Evolutionary conservation across 257 asterid species (phyloP).

Genomic region (Thymus quinquecostatus): DNA sequence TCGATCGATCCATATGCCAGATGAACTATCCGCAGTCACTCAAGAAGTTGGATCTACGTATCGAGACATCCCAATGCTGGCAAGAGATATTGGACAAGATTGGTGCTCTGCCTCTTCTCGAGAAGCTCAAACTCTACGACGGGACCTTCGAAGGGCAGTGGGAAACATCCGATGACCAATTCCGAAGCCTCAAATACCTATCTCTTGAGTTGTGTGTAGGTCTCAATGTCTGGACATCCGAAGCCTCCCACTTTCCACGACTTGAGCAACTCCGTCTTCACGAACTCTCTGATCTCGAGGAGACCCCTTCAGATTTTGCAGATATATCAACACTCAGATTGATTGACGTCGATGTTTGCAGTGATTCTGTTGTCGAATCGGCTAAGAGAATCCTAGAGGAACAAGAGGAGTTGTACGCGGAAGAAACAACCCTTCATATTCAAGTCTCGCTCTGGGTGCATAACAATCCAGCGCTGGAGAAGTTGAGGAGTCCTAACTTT

Average conservation of each 20-base stretch:
- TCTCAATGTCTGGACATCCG: background rate
- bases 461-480: background rate
- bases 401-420: background rate
- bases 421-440: background rate
- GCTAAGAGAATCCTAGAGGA: background rate
- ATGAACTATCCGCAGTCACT: background rate
- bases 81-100: background rate
- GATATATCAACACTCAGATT: background rate
- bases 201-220: too few relatives aligned
- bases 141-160: background rate
- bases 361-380: too few relatives aligned
- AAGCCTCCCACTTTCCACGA: slow-evolving; percentile 4
- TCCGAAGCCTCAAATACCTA: background rate
- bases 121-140: background rate
- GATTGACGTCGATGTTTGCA: too few relatives aligned
- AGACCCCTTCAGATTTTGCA: background rate
- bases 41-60: background rate
- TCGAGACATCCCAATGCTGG: background rate
- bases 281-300: background rate
- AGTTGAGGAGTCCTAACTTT: background rate
- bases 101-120: background rate
- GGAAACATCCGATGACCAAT: background rate
- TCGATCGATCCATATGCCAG: too few relatives aligned
- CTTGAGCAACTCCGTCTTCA: background rate
- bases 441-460: background rate